Evolutionary conservation across 1,139 yeast genomes (phyloP).

Genomic region (Geotrichum australiense): DNA sequence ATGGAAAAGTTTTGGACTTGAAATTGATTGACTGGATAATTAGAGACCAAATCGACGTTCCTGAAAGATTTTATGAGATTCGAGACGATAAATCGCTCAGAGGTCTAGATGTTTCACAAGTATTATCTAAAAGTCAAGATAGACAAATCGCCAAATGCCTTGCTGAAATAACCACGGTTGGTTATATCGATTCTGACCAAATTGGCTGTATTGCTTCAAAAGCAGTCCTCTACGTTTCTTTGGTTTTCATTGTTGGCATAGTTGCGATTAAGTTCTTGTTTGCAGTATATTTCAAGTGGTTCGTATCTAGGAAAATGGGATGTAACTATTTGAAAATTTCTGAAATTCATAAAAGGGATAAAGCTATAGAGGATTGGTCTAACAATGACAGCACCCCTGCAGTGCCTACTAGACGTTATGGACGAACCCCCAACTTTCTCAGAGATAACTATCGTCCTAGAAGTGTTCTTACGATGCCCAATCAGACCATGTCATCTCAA

Average conservation of each 20-base stretch:
- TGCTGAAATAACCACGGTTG: conserved; percentile 71
- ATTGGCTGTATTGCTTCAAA: conserved; percentile 79
- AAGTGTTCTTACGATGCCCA: not conserved
- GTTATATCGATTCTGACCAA: conserved; percentile 70
- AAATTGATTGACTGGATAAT: conserved; percentile 61
- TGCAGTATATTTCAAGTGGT: conserved; percentile 82
- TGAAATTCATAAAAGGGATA: conserved; percentile 45
- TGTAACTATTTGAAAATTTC: conserved; percentile 55
- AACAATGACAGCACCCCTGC: conserved; percentile 48
- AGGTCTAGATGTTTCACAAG: conserved; percentile 17
- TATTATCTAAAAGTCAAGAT: conserved; percentile 28
- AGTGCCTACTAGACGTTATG: no score
- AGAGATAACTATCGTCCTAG: no score
- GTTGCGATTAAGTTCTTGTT: conserved; percentile 61
- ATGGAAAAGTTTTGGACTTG: conserved; percentile 77
- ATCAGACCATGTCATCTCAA: conserved; percentile 6
- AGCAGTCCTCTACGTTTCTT: conserved; percentile 59
- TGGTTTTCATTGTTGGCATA: conserved; percentile 65
- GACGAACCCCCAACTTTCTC: no score
- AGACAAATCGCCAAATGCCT: conserved; percentile 61
- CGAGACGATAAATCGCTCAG: conserved; percentile 40
- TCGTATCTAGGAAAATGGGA: conserved; percentile 51
- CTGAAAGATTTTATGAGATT: conserved; percentile 59
- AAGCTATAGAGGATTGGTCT: conserved; percentile 75
- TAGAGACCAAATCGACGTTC: conserved; percentile 43